Percentiles rank a stretch among this genome's conserved stretches.
Evolutionary conservation across 1,139 yeast genomes (phyloP).

Genomic region (Tardiomyces depauwii): DNA sequence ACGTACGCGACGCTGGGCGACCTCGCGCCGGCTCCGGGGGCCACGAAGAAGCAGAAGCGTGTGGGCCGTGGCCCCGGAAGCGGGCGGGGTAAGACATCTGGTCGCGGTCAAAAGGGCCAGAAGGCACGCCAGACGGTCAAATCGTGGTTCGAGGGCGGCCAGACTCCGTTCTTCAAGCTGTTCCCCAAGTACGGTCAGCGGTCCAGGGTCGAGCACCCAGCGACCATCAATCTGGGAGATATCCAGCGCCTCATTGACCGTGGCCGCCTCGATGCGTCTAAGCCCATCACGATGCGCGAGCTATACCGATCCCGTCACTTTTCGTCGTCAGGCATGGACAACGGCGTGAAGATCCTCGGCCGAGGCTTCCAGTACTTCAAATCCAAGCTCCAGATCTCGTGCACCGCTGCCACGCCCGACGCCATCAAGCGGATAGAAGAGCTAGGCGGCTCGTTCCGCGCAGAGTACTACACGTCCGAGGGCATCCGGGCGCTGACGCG

Average conservation of each 20-base stretch:
- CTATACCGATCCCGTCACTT: conserved; percentile 60
- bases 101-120: conserved; percentile 98
- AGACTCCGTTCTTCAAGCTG: conserved; percentile 80
- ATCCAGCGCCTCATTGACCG: conserved; percentile 36
- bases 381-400: conserved; percentile 55
- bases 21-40: conserved; percentile 21
- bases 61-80: conserved; percentile 97
- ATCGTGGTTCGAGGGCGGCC: conserved; percentile 98
- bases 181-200: conserved; percentile 89
- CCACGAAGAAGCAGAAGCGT: conserved; percentile 40
- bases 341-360: conserved; percentile 78
- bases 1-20: conserved; percentile 12
- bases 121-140: conserved; percentile 89
- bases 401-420: conserved; percentile 63
- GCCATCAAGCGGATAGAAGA: conserved; percentile 68
- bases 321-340: conserved; percentile 50
- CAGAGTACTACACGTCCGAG: conserved; percentile 55
- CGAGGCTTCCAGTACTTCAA: conserved; percentile 46
- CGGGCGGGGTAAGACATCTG: conserved; percentile 81
- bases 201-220: conserved; percentile 22
- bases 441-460: conserved; percentile 61
- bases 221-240: conserved; percentile 43
- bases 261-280: conserved; percentile 37
- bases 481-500: conserved; percentile 65
- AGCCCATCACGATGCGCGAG: conserved; percentile 62